Evolutionary conservation across 2,329 filamentous ascomycete genomes (phyloP).

Genomic region (Talaromyces sp.): DNA sequence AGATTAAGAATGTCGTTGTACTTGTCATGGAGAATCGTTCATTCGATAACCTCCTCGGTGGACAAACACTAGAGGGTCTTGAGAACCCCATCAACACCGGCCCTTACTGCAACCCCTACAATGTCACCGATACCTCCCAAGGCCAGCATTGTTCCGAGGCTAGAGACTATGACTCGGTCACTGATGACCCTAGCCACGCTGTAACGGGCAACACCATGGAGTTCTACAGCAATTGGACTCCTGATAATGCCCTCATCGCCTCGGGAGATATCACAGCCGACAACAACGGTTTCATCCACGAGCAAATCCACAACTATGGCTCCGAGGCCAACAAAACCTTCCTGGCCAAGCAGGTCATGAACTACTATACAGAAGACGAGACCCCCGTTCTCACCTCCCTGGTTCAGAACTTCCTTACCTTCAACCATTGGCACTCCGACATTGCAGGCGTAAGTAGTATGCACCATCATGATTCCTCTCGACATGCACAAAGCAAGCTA

Average conservation of each 20-base stretch:
- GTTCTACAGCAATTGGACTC: constrained; percentile 45
- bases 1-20: constrained; percentile 41
- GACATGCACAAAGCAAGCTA: not conserved
- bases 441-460: constrained; percentile 42
- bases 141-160: constrained; percentile 33
- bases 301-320: constrained; percentile 41
- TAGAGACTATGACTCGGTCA: constrained; percentile 44
- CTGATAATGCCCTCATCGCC: constrained; percentile 40
- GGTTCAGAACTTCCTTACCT: constrained; percentile 44
- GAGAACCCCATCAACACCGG: constrained; percentile 26
- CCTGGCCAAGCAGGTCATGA: constrained; percentile 43
- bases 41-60: constrained; percentile 48
- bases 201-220: constrained; percentile 48
- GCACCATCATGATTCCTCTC: not conserved
- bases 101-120: constrained; percentile 14
- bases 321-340: constrained; percentile 29
- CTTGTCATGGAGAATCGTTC: constrained; percentile 48
- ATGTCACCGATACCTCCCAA: constrained; percentile 26
- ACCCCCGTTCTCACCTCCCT: constrained; percentile 44
- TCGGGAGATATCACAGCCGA: constrained; percentile 31
- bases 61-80: constrained; percentile 39
- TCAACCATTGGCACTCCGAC: constrained; percentile 49
- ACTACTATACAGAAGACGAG: constrained; percentile 48
- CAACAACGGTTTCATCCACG: constrained; percentile 44
- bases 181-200: constrained; percentile 46